Base-by-base conservation (phyloP, 2,329 filamentous ascomycete species). In the Parasarocladium wereldwijsianum region DNA sequence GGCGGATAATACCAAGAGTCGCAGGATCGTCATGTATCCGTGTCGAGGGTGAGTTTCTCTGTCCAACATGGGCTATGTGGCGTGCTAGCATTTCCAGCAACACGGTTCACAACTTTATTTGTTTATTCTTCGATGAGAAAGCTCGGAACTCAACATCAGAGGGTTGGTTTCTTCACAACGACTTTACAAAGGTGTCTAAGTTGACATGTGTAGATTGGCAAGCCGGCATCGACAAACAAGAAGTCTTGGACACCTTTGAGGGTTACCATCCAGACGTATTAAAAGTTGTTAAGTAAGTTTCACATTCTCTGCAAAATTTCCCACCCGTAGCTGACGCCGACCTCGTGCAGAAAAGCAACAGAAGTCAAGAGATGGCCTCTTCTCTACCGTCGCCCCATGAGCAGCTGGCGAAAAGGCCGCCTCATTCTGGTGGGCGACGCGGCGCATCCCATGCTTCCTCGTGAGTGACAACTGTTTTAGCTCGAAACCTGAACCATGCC, bases 381-480 rank as follows among this genome's bases (percentile, higher is more conserved):
- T 4, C 42, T 55, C 1, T 54, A 50, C 26, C 45, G 52, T 12
- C 34, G 37, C 2, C 53, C 52, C 0, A 37, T 56, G 3, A 31
- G 43, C 2, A 45, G 34, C 1, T 57, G 51, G 52, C 40, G 36
- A 10, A 48, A 45, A 20, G 51, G 41, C 0, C 40, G 40, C 6
- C 34, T 55, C 33, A 38, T 45, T 3, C 41, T 57, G 3, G 44
- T 46, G 10, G 54, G 54, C 5, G 54, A 57, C 24, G 49, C 54
- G 1, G 52, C 53, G 0, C 53, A 57, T 32, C 51, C 52, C 0
- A 55, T 54, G 47, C 44, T 56, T 8, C 52, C 52, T 2, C 50
- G 28, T 30, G 23, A 30, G 28, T n/a, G n/a, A n/a, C n/a, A n/a
- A n/a, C n/a, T n/a, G n/a, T n/a, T n/a, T n/a, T n/a, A n/a, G n/a